Percentiles rank a stretch among this genome's conserved stretches.
These are phyloP conservation scores for Suillus variegatus DNA, from an alignment of 768 basidiomycete species.

Conservation along the genomic window DNA sequence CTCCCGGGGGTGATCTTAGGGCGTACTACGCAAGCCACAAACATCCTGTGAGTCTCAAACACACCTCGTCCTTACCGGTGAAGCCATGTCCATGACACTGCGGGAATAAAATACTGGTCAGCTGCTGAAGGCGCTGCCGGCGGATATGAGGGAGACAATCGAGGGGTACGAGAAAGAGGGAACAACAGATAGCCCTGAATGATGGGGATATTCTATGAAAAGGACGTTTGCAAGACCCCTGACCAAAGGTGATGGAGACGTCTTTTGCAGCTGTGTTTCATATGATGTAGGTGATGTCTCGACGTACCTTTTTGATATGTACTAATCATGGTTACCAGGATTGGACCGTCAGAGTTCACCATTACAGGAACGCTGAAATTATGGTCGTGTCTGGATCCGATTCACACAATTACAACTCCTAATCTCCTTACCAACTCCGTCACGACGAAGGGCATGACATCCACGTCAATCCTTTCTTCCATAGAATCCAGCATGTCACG, in stretches of 20 bases:
- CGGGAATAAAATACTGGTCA: constrained; percentile 15
- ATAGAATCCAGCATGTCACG: constrained; percentile 23
- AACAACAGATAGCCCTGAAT: constrained; percentile 27
- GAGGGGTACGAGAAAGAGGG: constrained; percentile 26
- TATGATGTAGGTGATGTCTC: constrained; percentile 18
- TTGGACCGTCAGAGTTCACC: constrained; percentile 30
- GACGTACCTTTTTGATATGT: constrained; percentile 5
- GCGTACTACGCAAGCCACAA: constrained; percentile 32
- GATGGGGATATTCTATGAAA: constrained; percentile 22
- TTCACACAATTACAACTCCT: constrained; percentile 36
- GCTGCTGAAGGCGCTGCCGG: constrained; percentile 22
- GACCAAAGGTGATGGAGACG: constrained; percentile 26
- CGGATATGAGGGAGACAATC: constrained; percentile 19
- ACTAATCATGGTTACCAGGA: neutral
- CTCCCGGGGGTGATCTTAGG: constrained; percentile 53
- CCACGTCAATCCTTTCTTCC: constrained; percentile 30
- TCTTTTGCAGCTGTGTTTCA: constrained; percentile 15
- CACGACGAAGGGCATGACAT: constrained; percentile 34
- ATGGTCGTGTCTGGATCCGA: constrained; percentile 43
- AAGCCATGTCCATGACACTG: constrained; percentile 28
- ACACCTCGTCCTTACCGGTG: constrained; percentile 26
- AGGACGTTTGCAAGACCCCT: constrained; percentile 33
- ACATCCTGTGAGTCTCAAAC: constrained; percentile 35
- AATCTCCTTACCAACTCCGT: constrained; percentile 36
- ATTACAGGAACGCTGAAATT: constrained; percentile 38